Evolutionary conservation across 2,329 filamentous ascomycete species (phyloP).

Genomic region (Thielaviopsis euricoi): DNA sequence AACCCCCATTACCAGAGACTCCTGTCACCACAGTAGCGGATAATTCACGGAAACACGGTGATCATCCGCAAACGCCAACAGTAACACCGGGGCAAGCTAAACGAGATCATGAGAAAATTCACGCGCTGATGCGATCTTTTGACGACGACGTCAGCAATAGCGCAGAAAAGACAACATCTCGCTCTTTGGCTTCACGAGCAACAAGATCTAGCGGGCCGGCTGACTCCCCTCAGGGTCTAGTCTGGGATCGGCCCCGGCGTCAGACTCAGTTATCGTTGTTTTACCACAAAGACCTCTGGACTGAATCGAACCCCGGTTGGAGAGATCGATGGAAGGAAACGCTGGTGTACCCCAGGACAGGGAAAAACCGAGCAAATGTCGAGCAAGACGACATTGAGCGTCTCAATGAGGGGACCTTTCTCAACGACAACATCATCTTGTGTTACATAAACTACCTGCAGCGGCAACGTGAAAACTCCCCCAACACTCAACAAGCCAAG

Average conservation of each 20-base stretch:
- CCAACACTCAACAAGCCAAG: slow-evolving; percentile 33
- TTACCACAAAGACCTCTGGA: slow-evolving; percentile 27
- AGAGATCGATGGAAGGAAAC: slow-evolving; percentile 35
- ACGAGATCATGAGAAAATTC: neutral
- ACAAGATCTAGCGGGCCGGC: neutral
- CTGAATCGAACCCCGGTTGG: slow-evolving; percentile 34
- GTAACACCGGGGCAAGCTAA: neutral
- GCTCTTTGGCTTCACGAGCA: neutral
- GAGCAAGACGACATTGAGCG: slow-evolving; percentile 57
- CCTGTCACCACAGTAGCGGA: neutral
- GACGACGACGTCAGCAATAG: neutral
- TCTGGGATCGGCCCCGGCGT: neutral
- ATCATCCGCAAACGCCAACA: neutral
- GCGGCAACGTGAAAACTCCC: slow-evolving; percentile 36
- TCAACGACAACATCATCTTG: slow-evolving; percentile 85
- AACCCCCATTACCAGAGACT: too few species aligned
- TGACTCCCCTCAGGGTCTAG: neutral
- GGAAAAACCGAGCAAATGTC: slow-evolving; percentile 46
- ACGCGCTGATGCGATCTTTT: neutral
- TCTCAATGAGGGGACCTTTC: slow-evolving; percentile 66
- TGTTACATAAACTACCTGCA: slow-evolving; percentile 73
- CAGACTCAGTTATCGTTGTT: neutral
- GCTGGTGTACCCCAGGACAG: slow-evolving; percentile 42
- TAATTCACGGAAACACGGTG: neutral
- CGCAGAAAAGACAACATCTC: neutral